Evolutionary conservation across 352 stramenopile genomes (phyloP).

Genomic region (Phytophthora boehmeriae): DNA sequence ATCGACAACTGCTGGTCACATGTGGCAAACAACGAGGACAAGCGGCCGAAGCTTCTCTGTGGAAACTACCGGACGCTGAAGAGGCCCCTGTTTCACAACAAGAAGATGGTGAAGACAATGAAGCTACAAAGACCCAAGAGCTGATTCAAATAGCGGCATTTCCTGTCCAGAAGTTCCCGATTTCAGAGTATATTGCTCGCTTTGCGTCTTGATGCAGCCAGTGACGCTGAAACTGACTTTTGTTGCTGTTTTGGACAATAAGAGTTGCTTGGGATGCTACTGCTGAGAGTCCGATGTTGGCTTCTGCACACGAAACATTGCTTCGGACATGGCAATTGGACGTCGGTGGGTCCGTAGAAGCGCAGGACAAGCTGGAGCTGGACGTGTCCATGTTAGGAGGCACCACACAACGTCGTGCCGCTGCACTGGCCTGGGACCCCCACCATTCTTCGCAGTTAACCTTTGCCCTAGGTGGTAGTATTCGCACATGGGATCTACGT

Average conservation of each 20-base stretch:
- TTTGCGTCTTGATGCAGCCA: background rate
- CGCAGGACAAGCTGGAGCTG: conserved; percentile 51
- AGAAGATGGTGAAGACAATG: conserved; percentile 13
- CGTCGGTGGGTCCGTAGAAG: conserved; percentile 31
- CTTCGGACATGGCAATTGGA: conserved; percentile 63
- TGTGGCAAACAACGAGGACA: conserved; percentile 52
- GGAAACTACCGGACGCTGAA: conserved; percentile 42
- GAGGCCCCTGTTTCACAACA: conserved; percentile 1
- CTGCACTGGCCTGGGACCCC: conserved; percentile 79
- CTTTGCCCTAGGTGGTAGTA: conserved; percentile 58
- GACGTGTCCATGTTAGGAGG: conserved; percentile 52
- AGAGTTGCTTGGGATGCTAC: conserved; percentile 54
- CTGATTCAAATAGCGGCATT: conserved; percentile 44
- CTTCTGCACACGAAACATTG: conserved; percentile 49
- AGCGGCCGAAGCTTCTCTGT: conserved; percentile 46
- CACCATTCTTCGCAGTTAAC: conserved; percentile 75
- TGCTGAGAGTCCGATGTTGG: conserved; percentile 27
- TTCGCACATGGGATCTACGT: conserved; percentile 84
- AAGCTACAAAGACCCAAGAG: conserved; percentile 16
- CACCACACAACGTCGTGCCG: conserved; percentile 33
- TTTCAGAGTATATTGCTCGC: conserved; percentile 42
- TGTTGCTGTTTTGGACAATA: background rate
- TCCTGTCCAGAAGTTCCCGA: conserved; percentile 46
- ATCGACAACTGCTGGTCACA: conserved; percentile 58
- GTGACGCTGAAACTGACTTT: background rate